phyloP scores from a whole-genome alignment of 2,329 filamentous ascomycete species.

The Dactylonectria estremocensis region DNA sequence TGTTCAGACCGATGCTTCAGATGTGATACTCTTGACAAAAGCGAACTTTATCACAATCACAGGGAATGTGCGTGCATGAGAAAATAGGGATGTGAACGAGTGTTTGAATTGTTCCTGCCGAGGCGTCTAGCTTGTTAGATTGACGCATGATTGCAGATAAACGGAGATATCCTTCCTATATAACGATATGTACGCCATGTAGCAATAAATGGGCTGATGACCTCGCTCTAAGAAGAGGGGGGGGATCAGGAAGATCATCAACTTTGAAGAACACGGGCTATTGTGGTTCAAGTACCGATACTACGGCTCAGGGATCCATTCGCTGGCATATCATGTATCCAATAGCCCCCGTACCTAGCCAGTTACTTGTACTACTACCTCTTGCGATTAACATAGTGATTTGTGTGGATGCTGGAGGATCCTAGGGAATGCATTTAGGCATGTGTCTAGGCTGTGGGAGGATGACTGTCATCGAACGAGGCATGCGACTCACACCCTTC shows the following conservation, averaged over 20 bases:
- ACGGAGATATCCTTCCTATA: no score
- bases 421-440: neutral
- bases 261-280: no score
- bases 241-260: no score
- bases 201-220: no score
- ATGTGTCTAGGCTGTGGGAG: constrained; percentile 1
- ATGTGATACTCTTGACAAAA: no score
- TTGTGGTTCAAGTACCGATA: no score
- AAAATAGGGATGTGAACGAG: neutral
- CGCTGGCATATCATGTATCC: neutral
- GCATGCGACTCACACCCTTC: no score
- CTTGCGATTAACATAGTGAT: neutral
- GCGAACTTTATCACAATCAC: neutral
- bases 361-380: constrained; percentile 4
- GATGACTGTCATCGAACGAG: neutral
- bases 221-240: no score
- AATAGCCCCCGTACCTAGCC: neutral
- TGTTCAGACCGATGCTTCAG: no score
- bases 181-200: no score
- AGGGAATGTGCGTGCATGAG: neutral
- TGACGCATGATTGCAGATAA: no score
- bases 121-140: neutral
- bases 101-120: constrained; percentile 2
- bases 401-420: constrained; percentile 2
- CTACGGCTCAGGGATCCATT: no score